Percentiles rank a stretch among this genome's conserved stretches.
These are phyloP conservation scores for Coriolopsis trogii DNA, from an alignment of 1,284 basidiomycete species.

Conservation along the genomic window DNA sequence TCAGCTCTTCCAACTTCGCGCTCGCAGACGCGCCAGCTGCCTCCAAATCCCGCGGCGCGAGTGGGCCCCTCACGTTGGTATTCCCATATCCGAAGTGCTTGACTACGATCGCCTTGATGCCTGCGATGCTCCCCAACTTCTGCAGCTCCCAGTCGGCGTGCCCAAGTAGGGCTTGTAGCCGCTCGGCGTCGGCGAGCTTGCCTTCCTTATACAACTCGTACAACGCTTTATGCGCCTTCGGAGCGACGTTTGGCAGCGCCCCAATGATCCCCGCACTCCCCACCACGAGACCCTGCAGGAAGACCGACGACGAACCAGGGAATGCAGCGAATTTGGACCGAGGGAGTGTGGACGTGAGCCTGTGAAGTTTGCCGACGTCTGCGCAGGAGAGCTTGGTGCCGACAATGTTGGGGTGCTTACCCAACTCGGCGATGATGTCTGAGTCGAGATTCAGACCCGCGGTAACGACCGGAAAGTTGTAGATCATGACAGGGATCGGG, in stretches of 20 bases:
- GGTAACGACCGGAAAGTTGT: slow-evolving; percentile 87
- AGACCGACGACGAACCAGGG: slow-evolving; percentile 67
- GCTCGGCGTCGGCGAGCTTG: slow-evolving; percentile 65
- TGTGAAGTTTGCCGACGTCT: slow-evolving; percentile 82
- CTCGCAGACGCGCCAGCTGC: slow-evolving; percentile 36
- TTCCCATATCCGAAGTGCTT: slow-evolving; percentile 74
- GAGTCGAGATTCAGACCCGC: slow-evolving; percentile 88
- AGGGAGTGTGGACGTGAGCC: slow-evolving; percentile 62
- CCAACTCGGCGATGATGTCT: slow-evolving; percentile 74
- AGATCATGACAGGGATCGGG: slow-evolving; percentile 86
- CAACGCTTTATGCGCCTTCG: slow-evolving; percentile 70
- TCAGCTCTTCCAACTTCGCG: slow-evolving; percentile 56
- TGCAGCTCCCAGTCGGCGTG: slow-evolving; percentile 76
- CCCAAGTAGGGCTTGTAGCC: slow-evolving; percentile 69
- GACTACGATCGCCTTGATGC: slow-evolving; percentile 70
- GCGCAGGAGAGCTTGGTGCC: slow-evolving; percentile 89
- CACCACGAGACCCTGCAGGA: slow-evolving; percentile 69
- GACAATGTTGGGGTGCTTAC: slow-evolving; percentile 85
- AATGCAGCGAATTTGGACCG: slow-evolving; percentile 61
- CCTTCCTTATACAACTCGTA: slow-evolving; percentile 63
- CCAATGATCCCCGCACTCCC: slow-evolving; percentile 74
- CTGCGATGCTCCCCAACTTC: slow-evolving; percentile 72
- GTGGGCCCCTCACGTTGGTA: slow-evolving; percentile 58
- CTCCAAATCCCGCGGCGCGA: slow-evolving; percentile 47
- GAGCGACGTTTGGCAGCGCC: slow-evolving; percentile 77